Evolutionary conservation across 208 protist genomes (phyloP).

Genomic region (Trypanosoma caninum): DNA sequence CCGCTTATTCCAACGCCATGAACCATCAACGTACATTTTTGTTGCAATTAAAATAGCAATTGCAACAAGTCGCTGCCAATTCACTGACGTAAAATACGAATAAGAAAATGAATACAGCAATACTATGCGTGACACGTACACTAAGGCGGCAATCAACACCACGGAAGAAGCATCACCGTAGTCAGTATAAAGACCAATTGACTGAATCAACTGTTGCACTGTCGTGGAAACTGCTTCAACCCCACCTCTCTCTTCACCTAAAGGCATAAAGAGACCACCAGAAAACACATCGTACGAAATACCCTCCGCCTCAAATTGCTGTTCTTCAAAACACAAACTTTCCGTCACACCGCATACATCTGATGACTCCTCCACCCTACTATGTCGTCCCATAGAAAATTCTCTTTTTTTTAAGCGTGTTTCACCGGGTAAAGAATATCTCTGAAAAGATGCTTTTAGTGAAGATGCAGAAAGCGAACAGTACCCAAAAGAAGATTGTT

Average conservation of each 20-base stretch:
- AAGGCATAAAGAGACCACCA: conserved; percentile 3
- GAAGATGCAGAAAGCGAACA: neutral
- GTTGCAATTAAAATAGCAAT: conserved; percentile 66
- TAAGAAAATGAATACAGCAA: conserved; percentile 35
- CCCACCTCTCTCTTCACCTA: conserved; percentile 6
- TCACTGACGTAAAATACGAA: conserved; percentile 47
- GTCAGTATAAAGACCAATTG: conserved; percentile 25
- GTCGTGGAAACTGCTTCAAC: conserved; percentile 2
- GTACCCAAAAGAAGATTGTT: neutral
- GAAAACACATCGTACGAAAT: neutral
- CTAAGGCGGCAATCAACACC: conserved; percentile 75
- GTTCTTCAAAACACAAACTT: neutral
- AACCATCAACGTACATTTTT: conserved; percentile 87
- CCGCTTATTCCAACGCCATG: conserved; percentile 42
- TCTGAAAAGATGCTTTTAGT: neutral
- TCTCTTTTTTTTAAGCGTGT: neutral
- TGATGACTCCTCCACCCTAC: neutral
- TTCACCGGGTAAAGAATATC: neutral
- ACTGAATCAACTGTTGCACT: conserved; percentile 35
- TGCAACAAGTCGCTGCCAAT: conserved; percentile 78
- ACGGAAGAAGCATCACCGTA: conserved; percentile 50
- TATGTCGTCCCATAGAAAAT: neutral
- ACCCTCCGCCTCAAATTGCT: neutral
- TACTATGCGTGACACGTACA: conserved; percentile 70
- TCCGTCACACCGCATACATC: neutral